A percentile compares a stretch with the other conserved stretches of the same genome.
Conservation (phyloP, 768 basidiomycete species). For the Phylloporus sp. region DNA sequence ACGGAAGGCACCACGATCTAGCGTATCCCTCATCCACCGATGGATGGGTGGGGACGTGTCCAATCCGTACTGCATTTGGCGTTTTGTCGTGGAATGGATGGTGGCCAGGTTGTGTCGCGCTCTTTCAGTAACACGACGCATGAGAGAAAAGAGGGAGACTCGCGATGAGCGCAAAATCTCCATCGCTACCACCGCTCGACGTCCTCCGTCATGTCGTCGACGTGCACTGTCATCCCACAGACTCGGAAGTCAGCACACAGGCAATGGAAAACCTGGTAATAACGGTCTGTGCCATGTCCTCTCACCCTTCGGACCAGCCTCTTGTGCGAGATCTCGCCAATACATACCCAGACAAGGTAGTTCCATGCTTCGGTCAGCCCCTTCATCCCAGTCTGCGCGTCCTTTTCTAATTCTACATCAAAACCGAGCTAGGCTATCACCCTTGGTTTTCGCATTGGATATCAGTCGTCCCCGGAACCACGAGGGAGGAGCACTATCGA, state of each 20-base stretch:
- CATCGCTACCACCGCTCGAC: slow-evolving; percentile 24
- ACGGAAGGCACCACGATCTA: slow-evolving; percentile 66
- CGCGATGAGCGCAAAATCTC: not conserved
- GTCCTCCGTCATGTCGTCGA: slow-evolving; percentile 74
- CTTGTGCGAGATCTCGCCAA: slow-evolving; percentile 65
- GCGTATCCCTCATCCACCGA: slow-evolving; percentile 43
- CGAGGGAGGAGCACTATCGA: slow-evolving; percentile 75
- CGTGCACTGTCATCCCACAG: slow-evolving; percentile 92
- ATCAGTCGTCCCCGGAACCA: slow-evolving; percentile 38
- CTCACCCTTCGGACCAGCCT: slow-evolving; percentile 60
- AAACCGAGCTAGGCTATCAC: slow-evolving; percentile 70
- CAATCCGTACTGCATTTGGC: slow-evolving; percentile 25
- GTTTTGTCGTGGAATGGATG: not conserved
- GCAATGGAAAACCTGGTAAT: slow-evolving; percentile 57
- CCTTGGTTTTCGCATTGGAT: slow-evolving; percentile 92
- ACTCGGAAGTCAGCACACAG: slow-evolving; percentile 48
- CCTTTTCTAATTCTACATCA: not conserved
- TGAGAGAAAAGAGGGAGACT: slow-evolving; percentile 5
- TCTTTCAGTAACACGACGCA: slow-evolving; percentile 3
- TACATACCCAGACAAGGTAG: slow-evolving; percentile 58
- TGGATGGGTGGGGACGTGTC: slow-evolving; percentile 45
- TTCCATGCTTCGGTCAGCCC: slow-evolving; percentile 85
- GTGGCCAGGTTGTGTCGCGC: slow-evolving; percentile 1
- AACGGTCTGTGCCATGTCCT: slow-evolving; percentile 83
- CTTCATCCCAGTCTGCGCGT: slow-evolving; percentile 8